Base-by-base conservation (phyloP, 345 rosid genomes). In the Rubroshorea leprosula region DNA sequence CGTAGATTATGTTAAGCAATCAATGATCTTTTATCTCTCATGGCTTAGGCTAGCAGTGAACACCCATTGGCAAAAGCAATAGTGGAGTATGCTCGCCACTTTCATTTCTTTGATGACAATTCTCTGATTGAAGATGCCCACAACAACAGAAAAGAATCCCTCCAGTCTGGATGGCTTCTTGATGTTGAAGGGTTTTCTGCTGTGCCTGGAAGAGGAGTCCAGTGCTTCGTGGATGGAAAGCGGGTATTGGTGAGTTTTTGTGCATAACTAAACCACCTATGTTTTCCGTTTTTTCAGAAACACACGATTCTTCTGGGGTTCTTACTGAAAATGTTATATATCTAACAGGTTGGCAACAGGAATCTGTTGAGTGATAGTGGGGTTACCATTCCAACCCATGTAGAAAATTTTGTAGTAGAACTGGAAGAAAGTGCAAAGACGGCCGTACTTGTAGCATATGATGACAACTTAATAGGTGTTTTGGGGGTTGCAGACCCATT, bases 1-100 rank as follows among this genome's bases (percentile, higher is more conserved):
- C 12, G 7, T 35, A 6, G 1, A 10, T 35, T 6, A 35, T n/a
- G n/a, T 35, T 35, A 35, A 35, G 41, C 41, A 35, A 35, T 35
- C 5, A 35, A 10, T 35, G 9, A 35, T 35, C 6, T 35, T 35
- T 22, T 52, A 66, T 26, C 55, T 20, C 27, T 50, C 49, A 45
- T 70, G 66, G 48, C 21, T 51, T 69, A 90, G 97, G 90, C 85
- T 62, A 85, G 85, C 82, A 90, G 97, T 68, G 97, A 90, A 61
- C 97, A 90, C 70, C 97, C 97, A 18, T 62, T 87, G 62, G 97
- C 78, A 49, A 90, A 76, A 74, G 93, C 96, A 69, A 73, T 87
- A 39, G 76, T 87, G 72, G 96, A 74, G 9, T 76, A 90, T 63
- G 93, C 96, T 22, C 82, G 84, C 5, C 97, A 90, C 76, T 90